Conservation (phyloP, 139 green algal species). For the Marvania coccoides region DNA sequence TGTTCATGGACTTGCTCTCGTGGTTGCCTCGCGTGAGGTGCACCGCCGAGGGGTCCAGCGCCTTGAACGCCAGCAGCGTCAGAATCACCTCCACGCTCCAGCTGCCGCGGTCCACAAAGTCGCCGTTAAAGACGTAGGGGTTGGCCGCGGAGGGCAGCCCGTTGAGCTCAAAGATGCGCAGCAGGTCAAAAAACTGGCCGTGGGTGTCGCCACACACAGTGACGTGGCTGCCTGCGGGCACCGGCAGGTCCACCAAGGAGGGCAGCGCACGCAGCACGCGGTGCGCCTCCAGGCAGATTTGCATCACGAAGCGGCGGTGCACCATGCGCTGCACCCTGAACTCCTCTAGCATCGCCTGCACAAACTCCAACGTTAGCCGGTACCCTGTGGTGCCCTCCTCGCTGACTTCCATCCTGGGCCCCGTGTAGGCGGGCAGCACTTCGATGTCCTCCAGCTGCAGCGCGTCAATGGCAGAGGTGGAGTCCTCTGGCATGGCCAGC, state of each 20-base stretch:
- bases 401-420: constrained; percentile 67
- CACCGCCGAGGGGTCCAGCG: constrained; percentile 66
- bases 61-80: constrained; percentile 87
- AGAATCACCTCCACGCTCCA: constrained; percentile 93
- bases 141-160: constrained; percentile 75
- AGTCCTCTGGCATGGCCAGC: constrained; percentile 50
- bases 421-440: constrained; percentile 80
- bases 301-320: constrained; percentile 62
- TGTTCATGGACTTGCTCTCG: constrained; percentile 93
- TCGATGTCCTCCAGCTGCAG: constrained; percentile 63
- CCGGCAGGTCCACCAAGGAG: constrained; percentile 67
- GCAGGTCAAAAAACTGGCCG: constrained; percentile 90
- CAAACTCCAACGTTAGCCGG: constrained; percentile 73
- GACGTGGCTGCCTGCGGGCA: constrained; percentile 50
- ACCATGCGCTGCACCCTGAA: constrained; percentile 84
- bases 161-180: constrained; percentile 96
- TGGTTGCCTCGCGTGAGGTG: constrained; percentile 93
- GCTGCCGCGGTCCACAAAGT: constrained; percentile 88
- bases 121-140: constrained; percentile 98
- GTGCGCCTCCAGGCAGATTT: constrained; percentile 52
- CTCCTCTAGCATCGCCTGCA: constrained; percentile 80
- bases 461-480: constrained; percentile 26
- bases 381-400: constrained; percentile 45
- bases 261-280: constrained; percentile 47
- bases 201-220: constrained; percentile 90